These are phyloP conservation scores for Penicillium waksmanii DNA, from an alignment of 495 filamentous ascomycete species.

Conservation along the genomic window DNA sequence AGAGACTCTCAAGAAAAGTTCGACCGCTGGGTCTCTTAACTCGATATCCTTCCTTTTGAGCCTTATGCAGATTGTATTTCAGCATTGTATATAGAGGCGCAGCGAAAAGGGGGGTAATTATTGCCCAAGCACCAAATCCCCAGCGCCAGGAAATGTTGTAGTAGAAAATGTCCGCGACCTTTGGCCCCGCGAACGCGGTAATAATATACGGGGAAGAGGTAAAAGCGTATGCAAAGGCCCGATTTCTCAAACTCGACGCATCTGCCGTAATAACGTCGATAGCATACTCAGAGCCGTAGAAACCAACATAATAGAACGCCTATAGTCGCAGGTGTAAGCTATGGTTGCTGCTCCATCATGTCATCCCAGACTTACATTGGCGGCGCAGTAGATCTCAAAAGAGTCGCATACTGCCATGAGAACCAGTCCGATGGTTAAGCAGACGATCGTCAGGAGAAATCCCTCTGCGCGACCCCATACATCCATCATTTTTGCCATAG, in stretches of 20 bases:
- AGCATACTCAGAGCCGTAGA: constrained; percentile 55
- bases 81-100: constrained; percentile 48
- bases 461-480: constrained; percentile 60
- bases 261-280: constrained; percentile 61
- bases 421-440: constrained; percentile 42
- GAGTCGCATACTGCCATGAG: constrained; percentile 52
- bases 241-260: constrained; percentile 58
- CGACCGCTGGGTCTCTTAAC: constrained; percentile 30
- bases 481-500: constrained; percentile 68
- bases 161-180: constrained; percentile 48
- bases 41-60: constrained; percentile 42
- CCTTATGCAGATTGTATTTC: constrained; percentile 53
- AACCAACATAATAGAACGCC: constrained; percentile 52
- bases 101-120: constrained; percentile 56
- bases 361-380: constrained; percentile 15
- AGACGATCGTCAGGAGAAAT: constrained; percentile 46
- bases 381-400: constrained; percentile 50
- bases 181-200: constrained; percentile 55
- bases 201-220: constrained; percentile 60
- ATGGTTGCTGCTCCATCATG: neutral
- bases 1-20: constrained; percentile 17
- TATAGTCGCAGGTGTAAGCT: constrained; percentile 11
- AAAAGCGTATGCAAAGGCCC: constrained; percentile 59
- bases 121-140: constrained; percentile 61
- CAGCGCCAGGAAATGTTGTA: constrained; percentile 55